These are phyloP conservation scores for Tetrastigma voinierianum DNA, from an alignment of 164 flowering plant species.

Conservation along the genomic window DNA sequence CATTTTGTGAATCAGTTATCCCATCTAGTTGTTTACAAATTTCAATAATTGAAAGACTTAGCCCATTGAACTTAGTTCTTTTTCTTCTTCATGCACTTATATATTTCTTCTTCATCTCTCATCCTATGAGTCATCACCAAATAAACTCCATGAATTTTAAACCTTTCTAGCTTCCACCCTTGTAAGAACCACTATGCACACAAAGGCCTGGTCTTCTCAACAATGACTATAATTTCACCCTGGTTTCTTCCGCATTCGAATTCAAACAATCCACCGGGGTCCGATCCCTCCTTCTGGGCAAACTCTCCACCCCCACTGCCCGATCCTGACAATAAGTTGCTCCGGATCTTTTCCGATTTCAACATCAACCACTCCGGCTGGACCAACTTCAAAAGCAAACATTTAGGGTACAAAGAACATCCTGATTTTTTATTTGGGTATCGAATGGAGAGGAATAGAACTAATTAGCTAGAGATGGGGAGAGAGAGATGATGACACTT, in stretches of 20 bases:
- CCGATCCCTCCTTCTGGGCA: too few species aligned
- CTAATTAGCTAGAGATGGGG: too few species aligned
- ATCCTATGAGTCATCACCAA: conserved; percentile 79
- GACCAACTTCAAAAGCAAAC: conserved; percentile 80
- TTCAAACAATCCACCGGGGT: conserved; percentile 86
- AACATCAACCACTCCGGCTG: conserved; percentile 45
- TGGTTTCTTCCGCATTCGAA: conserved; percentile 57
- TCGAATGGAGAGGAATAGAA: too few species aligned
- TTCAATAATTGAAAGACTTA: too few species aligned
- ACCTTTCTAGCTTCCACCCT: conserved; percentile 57
- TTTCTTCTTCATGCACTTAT: background rate
- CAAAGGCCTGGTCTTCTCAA: background rate
- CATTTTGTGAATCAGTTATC: too few species aligned
- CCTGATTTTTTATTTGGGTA: too few species aligned
- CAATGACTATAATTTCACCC: background rate
- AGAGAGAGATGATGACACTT: too few species aligned
- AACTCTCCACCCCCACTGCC: too few species aligned
- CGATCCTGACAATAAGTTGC: conserved; percentile 78
- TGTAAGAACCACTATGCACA: conserved; percentile 66
- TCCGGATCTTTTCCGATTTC: conserved; percentile 72
- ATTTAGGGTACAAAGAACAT: conserved; percentile 60
- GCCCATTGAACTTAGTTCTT: too few species aligned
- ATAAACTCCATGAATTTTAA: conserved; percentile 73
- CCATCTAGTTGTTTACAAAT: too few species aligned
- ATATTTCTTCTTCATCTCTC: conserved; percentile 15